A percentile compares a stretch with the other conserved stretches of the same genome.
Evolutionary conservation across 2,329 filamentous ascomycete species (phyloP).

Genomic region (Pyricularia grisea): DNA sequence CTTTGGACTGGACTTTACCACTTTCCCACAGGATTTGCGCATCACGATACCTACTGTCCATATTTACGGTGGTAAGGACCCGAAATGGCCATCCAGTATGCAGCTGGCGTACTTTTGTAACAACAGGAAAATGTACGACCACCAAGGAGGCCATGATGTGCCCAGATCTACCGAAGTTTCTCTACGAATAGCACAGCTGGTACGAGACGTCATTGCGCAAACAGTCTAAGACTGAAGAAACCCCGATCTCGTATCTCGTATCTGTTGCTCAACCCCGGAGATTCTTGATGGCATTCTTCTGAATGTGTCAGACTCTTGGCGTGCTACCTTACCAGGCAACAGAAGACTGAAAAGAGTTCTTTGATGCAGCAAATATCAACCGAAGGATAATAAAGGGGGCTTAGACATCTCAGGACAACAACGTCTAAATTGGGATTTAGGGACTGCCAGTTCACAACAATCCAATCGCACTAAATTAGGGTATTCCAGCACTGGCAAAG

Average conservation of each 20-base stretch:
- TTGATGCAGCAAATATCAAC: background rate
- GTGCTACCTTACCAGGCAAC: background rate
- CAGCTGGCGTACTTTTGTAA: constrained; percentile 26
- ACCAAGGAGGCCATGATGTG: constrained; percentile 27
- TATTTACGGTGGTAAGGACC: constrained; percentile 25
- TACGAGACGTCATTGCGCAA: constrained; percentile 13
- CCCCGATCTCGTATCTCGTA: background rate
- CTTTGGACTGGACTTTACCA: constrained; percentile 23
- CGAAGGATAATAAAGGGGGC: background rate
- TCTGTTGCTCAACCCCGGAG: background rate
- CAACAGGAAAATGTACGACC: constrained; percentile 22
- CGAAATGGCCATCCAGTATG: constrained; percentile 22
- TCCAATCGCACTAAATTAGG: background rate
- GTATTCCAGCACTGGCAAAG: background rate
- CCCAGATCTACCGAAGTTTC: constrained; percentile 24
- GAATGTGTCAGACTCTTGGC: background rate
- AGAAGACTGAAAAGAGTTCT: background rate
- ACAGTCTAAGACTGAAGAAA: background rate
- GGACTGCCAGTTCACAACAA: background rate
- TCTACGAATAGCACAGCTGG: constrained; percentile 18
- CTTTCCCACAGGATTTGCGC: constrained; percentile 19
- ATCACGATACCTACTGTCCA: constrained; percentile 26
- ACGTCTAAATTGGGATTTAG: background rate
- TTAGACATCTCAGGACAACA: background rate
- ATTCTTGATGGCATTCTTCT: background rate